phyloP scores from a whole-genome alignment of 2,329 filamentous ascomycete species.

The Alternaria consortialis region DNA sequence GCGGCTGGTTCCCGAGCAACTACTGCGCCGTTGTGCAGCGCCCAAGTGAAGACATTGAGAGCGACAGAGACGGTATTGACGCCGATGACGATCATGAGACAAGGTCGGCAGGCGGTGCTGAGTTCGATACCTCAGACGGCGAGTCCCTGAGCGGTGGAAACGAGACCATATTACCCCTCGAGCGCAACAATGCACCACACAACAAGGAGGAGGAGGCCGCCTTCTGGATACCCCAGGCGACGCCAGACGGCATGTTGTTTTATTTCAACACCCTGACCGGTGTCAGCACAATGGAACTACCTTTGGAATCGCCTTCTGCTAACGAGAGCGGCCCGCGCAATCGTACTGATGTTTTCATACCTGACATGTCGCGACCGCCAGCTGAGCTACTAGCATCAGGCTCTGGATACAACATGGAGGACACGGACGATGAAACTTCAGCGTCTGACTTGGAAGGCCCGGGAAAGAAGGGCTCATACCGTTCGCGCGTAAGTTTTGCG shows the following conservation, averaged over 20 bases:
- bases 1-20: constrained; percentile 99
- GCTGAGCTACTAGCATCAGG: constrained; percentile 90
- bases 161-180: constrained; percentile 66
- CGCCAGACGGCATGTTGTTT: constrained; percentile 88
- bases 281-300: constrained; percentile 92
- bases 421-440: constrained; percentile 90
- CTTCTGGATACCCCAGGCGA: constrained; percentile 98
- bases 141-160: constrained; percentile 53
- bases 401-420: constrained; percentile 80
- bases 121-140: constrained; percentile 56
- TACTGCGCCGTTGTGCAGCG: constrained; percentile 89
- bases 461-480: constrained; percentile 73
- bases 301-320: constrained; percentile 85
- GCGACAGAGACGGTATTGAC: constrained; percentile 65
- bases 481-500: constrained; percentile 69
- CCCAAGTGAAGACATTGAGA: constrained; percentile 75
- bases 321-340: constrained; percentile 88
- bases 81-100: constrained; percentile 59
- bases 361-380: constrained; percentile 88
- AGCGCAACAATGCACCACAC: constrained; percentile 63
- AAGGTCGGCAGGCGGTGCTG: constrained; percentile 55
- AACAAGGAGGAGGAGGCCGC: constrained; percentile 83
- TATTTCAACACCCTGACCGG: constrained; percentile 99
- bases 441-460: constrained; percentile 82
- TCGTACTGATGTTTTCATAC: constrained; percentile 85